Base-by-base conservation (phyloP, 163 green algal genomes). In the Coccomyxa subellipsoidea region DNA sequence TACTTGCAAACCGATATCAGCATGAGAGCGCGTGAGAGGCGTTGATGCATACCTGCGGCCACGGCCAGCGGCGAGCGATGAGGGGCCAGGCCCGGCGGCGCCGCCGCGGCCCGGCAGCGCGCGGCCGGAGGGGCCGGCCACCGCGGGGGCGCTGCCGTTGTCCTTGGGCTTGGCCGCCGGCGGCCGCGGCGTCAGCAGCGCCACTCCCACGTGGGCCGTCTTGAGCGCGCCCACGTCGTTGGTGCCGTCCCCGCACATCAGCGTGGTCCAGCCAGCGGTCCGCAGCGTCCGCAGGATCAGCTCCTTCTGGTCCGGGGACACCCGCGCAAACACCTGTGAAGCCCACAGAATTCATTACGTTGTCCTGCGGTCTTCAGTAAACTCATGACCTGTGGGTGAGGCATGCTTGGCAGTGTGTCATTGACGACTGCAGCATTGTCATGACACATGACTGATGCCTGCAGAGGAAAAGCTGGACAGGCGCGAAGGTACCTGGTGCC, bases 211-310 rank as follows among this genome's bases (percentile, higher is more conserved):
- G 83, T 99, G 93, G 9, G 96, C 95, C 8, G 93, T 88, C 79
- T 94, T 94, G 31, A 99, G 90, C 0, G 93, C 96, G 5, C 97
- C 97, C 29, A 99, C 97, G 78, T 99, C 97, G 86, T 99, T 99
- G 72, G 97, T 99, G 70, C 97, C 97, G 83, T 99, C 97, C 18
- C 97, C 97, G 84, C 95, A 98, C 97, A 99, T 99, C 21, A 99
- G 92, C 38, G 95, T 96, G 0, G 86, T 90, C 80, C 89, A 89
- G 39, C 94, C 95, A 8, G 81, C 82, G 37, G 77, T 39, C 9
- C 92, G 89, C 77, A 99, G 89, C 38, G 89, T 92, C 35, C 92
- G 93, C 34, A 99, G 85, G 21, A 99, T 92, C 34, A 94, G 84
- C 90, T 99, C 97, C 90, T 99, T 99, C 84, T 99, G 96, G 78